Evolutionary conservation across 257 asterid genomes (phyloP), one percentile per base, ranked within the genome.

Genomic region (Thymus quinquecostatus): DNA sequence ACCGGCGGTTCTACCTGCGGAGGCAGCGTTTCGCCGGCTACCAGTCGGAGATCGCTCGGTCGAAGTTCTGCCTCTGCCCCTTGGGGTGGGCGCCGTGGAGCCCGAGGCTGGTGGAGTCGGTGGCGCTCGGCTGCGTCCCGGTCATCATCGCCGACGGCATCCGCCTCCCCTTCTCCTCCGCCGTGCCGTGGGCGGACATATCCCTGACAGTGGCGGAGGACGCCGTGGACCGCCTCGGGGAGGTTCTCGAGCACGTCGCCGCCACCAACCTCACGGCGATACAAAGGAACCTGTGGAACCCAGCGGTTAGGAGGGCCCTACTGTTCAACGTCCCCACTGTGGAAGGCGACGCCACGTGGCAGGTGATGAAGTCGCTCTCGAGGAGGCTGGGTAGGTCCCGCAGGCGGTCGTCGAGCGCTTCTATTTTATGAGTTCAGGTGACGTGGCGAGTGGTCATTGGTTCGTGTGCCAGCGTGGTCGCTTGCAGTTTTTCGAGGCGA

Each of bases 11-110:
- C 72, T 86, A 90, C 80, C 58, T 92, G 13, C 77, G 74, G 75
- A 60, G 97, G 51, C 77, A 84, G 8, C 77, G 97, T 11, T 84
- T 87, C 61, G 77, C 84, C 75, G 96, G 92, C 66, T 92, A 86
- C 83, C 93, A 88, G 59, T 90, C 90, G 4, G 98, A 92, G 73
- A 92, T 92, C 0, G 81, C 74, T 4, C 86, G 95, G 3, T 86
- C 98, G n/a, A 86, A 77, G 43, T 92, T 90, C 68, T 92, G 98
- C 60, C 66, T 92, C 27, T 88, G 96, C 9, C 98, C 98, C 0
- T 60, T 92, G 44, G 98, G 98, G 8, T 92, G 98, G 98, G 98
- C 98, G 41, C 98, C 97, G 0, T 92, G 98, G 98, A 90, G 98
- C 75, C 97, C 98, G 0, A 68, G 98, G 68, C 75, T 92, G 1